A percentile compares a stretch with the other conserved stretches of the same genome.
These are phyloP conservation scores for Trichoderma arundinaceum DNA, from an alignment of 2,329 filamentous ascomycete species.

Conservation along the genomic window DNA sequence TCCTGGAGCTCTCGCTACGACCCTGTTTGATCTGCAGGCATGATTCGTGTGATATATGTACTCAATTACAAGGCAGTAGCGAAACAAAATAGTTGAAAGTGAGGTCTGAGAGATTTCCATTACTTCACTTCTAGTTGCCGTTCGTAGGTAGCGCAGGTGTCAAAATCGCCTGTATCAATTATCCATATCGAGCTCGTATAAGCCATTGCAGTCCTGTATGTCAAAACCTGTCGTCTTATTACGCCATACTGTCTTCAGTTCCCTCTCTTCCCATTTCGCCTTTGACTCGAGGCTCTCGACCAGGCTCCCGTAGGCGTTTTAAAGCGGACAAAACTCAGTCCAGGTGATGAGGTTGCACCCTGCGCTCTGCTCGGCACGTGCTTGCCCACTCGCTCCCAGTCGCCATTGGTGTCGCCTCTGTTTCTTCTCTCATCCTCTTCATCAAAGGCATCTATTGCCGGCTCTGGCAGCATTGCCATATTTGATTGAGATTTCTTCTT, in stretches of 20 bases:
- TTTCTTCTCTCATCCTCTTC: constrained; percentile 37
- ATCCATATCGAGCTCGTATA: not conserved
- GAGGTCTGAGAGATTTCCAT: too few relatives aligned
- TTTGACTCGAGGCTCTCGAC: constrained; percentile 51
- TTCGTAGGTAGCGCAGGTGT: not conserved
- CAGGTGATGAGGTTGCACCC: constrained; percentile 40
- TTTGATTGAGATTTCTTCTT: constrained; percentile 34
- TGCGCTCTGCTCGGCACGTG: constrained; percentile 36
- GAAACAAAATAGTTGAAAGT: too few relatives aligned
- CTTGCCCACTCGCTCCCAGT: constrained; percentile 41
- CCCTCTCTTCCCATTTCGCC: constrained; percentile 31
- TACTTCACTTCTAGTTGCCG: too few relatives aligned
- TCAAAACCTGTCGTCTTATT: not conserved
- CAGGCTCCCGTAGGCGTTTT: constrained; percentile 56
- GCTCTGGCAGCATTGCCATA: constrained; percentile 39
- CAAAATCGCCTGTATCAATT: not conserved
- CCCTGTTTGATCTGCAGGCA: too few relatives aligned
- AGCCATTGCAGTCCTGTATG: not conserved
- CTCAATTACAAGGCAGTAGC: too few relatives aligned
- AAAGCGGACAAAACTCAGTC: constrained; percentile 58
- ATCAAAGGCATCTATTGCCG: constrained; percentile 41
- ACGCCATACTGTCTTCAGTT: not conserved
- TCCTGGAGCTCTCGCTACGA: too few relatives aligned
- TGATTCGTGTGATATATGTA: too few relatives aligned
- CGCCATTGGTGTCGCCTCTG: constrained; percentile 30